Percentiles rank a stretch among this genome's conserved stretches.
phyloP scores from a whole-genome alignment of 2,329 filamentous ascomycete species.

The Alternaria alternata region DNA sequence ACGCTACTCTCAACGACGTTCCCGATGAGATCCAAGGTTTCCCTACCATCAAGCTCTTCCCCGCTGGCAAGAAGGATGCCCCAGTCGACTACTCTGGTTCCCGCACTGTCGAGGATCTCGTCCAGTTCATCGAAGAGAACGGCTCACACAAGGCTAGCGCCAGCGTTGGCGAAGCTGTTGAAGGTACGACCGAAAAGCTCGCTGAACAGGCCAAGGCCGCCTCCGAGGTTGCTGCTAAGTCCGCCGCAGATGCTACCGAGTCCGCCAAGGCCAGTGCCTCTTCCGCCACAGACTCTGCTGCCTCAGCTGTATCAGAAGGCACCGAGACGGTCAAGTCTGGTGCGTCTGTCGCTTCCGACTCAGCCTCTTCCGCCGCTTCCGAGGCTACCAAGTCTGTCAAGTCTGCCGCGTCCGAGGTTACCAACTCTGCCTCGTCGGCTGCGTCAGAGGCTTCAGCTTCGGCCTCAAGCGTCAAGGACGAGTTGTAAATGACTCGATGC shows the following conservation, averaged over 20 bases:
- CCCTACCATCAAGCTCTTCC: constrained; percentile 98
- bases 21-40: constrained; percentile 97
- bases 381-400: constrained; percentile 44
- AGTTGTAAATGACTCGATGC: constrained; percentile 69
- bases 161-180: constrained; percentile 48
- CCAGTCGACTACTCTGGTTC: constrained; percentile 88
- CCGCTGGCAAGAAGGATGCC: constrained; percentile 84
- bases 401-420: constrained; percentile 43
- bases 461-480: constrained; percentile 65
- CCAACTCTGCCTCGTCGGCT: constrained; percentile 35
- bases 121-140: constrained; percentile 92
- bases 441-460: constrained; percentile 34
- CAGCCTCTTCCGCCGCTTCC: constrained; percentile 31
- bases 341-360: constrained; percentile 44
- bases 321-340: constrained; percentile 49
- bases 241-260: constrained; percentile 42
- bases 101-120: constrained; percentile 89
- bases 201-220: constrained; percentile 52
- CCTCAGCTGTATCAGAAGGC: constrained; percentile 42
- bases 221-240: constrained; percentile 48
- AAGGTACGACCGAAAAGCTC: constrained; percentile 50
- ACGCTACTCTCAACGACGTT: constrained; percentile 94
- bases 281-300: constrained; percentile 48
- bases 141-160: constrained; percentile 86
- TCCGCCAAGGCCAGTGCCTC: constrained; percentile 56